Conservation (phyloP, 768 basidiomycete genomes). For the Trametes punicea region DNA sequence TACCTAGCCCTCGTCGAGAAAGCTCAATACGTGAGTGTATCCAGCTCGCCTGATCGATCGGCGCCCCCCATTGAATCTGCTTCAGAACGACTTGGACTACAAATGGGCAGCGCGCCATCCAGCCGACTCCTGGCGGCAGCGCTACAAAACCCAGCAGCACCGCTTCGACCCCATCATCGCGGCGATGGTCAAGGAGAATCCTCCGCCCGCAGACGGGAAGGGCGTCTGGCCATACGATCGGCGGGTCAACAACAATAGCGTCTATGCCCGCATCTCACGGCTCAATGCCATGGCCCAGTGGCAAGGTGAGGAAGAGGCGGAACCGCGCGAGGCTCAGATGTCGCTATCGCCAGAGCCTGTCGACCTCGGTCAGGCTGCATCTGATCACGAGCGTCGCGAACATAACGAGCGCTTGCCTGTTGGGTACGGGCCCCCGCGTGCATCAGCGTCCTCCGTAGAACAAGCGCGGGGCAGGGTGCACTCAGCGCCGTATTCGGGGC, state of each 20-base stretch:
- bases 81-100: conserved; percentile 41
- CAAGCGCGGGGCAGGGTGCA: not conserved
- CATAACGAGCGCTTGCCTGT: too few species aligned
- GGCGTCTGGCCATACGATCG: conserved; percentile 11
- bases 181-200: conserved; percentile 4
- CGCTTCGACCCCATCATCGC: conserved; percentile 46
- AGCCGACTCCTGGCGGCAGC: conserved; percentile 82
- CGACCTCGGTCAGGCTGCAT: not conserved
- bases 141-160: conserved; percentile 71
- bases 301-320: conserved; percentile 1
- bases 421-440: too few species aligned
- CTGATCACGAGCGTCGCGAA: not conserved
- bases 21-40: not conserved
- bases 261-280: not conserved
- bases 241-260: not conserved
- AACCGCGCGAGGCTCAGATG: not conserved
- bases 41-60: not conserved
- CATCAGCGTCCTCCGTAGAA: not conserved
- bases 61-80: not conserved
- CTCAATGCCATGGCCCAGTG: not conserved
- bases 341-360: not conserved
- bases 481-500: not conserved
- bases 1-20: conserved; percentile 3
- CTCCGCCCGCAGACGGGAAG: conserved; percentile 18
- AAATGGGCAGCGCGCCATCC: conserved; percentile 73